A percentile compares a stretch with the other conserved stretches of the same genome.
phyloP scores from a whole-genome alignment of 257 asterid genomes.

The Solanum dulcamara region DNA sequence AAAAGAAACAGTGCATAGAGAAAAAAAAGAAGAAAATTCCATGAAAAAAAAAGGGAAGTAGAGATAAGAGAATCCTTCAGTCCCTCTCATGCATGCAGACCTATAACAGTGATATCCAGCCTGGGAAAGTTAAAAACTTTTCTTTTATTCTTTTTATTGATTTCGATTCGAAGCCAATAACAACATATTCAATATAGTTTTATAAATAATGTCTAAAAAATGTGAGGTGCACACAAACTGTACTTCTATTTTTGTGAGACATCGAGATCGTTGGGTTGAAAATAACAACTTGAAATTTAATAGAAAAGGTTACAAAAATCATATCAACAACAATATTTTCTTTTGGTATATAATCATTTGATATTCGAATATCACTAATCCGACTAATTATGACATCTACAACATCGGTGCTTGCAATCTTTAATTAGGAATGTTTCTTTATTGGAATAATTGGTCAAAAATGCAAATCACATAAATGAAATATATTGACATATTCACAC shows the following conservation, averaged over 20 bases:
- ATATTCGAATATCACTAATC: background rate
- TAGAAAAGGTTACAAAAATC: background rate
- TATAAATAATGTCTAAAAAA: too few species aligned
- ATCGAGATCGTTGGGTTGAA: background rate
- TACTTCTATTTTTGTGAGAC: too few species aligned
- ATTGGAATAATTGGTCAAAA: background rate
- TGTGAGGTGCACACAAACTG: too few species aligned
- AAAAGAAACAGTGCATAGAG: background rate
- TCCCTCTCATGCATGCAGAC: background rate
- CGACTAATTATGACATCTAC: background rate
- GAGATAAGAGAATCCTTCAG: background rate
- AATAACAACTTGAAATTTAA: background rate
- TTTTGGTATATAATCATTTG: background rate
- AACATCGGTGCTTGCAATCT: background rate
- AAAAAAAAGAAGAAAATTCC: too few species aligned
- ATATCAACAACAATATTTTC: background rate
- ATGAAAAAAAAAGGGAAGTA: background rate
- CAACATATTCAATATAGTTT: too few species aligned
- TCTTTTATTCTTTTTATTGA: background rate
- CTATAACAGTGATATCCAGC: background rate
- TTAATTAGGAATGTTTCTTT: background rate
- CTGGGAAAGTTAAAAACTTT: background rate
- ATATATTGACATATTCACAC: background rate
- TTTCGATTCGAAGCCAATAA: background rate
- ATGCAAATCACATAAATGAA: background rate